A percentile compares a stretch with the other conserved stretches of the same genome.
phyloP scores from a whole-genome alignment of 2,329 filamentous ascomycete species.

The Colletotrichum kahawae region DNA sequence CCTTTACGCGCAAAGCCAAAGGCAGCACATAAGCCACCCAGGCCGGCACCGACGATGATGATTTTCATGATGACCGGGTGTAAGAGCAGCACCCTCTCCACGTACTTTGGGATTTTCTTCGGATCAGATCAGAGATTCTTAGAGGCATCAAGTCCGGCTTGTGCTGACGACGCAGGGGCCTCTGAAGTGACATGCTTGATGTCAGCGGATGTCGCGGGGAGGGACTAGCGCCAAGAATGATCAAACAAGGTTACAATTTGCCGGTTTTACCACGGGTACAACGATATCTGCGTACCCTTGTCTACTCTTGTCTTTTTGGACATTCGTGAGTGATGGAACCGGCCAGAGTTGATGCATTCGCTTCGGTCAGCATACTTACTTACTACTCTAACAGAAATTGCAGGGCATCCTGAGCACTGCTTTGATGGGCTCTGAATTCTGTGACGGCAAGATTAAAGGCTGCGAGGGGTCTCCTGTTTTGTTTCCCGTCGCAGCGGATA shows the following conservation, averaged over 20 bases:
- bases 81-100: background rate
- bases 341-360: background rate
- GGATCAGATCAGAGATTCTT: background rate
- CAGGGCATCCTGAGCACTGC: no score
- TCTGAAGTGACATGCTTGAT: background rate
- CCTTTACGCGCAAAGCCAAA: slow-evolving; percentile 18
- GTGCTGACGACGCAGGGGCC: background rate
- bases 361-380: background rate
- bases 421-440: fast-evolving
- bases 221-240: background rate
- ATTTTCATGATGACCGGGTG: slow-evolving; percentile 14
- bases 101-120: fast-evolving
- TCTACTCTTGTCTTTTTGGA: background rate
- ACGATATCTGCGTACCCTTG: fast-evolving
- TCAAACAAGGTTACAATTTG: background rate
- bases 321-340: background rate
- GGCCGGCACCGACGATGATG: slow-evolving; percentile 26
- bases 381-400: fast-evolving
- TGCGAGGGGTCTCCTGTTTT: fast-evolving
- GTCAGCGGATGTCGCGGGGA: background rate
- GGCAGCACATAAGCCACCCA: slow-evolving; percentile 26
- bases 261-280: background rate
- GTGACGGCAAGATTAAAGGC: fast-evolving
- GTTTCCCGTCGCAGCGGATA: fast-evolving
- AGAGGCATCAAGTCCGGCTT: background rate